Percentiles rank a stretch among this genome's conserved stretches.
Evolutionary conservation across 2,329 filamentous ascomycete species (phyloP).

Genomic region (Microdochium trichocladiopsis): DNA sequence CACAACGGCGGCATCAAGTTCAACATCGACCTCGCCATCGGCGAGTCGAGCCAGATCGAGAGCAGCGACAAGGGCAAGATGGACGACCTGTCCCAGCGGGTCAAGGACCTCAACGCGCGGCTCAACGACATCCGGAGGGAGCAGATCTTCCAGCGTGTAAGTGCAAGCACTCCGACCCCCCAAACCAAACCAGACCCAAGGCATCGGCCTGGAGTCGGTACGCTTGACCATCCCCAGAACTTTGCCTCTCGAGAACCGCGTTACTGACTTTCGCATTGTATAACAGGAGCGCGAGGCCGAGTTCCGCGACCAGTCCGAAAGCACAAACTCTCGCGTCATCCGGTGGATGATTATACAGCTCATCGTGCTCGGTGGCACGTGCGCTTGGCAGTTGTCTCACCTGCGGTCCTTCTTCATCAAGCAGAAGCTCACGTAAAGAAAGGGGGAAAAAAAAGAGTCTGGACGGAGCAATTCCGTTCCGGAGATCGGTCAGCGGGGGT

Average conservation of each 20-base stretch:
- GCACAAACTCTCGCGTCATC: constrained; percentile 84
- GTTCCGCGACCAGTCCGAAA: constrained; percentile 95
- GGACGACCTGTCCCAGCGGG: constrained; percentile 77
- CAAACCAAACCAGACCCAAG: too few species aligned
- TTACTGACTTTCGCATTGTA: constrained; percentile 5
- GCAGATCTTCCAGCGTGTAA: constrained; percentile 91
- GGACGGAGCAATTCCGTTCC: too few species aligned
- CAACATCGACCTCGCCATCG: constrained; percentile 84
- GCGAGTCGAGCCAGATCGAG: constrained; percentile 90
- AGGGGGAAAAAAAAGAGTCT: too few species aligned
- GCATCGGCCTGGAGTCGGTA: too few species aligned
- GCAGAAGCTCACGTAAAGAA: constrained; percentile 91
- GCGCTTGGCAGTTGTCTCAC: constrained; percentile 95
- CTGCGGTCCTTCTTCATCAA: constrained; percentile 98
- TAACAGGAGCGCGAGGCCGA: constrained; percentile 88
- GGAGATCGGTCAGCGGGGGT: too few species aligned
- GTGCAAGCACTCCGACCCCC: constrained; percentile 14
- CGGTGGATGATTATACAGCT: constrained; percentile 93
- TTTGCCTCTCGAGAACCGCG: neutral
- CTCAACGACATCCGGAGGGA: constrained; percentile 85
- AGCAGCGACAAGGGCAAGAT: constrained; percentile 91
- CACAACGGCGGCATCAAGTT: constrained; percentile 75
- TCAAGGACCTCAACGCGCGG: constrained; percentile 82
- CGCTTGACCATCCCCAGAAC: too few species aligned
- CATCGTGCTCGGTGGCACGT: constrained; percentile 75